Base-by-base conservation (phyloP, 2,329 filamentous ascomycete genomes). In the Alternaria sp. region DNA sequence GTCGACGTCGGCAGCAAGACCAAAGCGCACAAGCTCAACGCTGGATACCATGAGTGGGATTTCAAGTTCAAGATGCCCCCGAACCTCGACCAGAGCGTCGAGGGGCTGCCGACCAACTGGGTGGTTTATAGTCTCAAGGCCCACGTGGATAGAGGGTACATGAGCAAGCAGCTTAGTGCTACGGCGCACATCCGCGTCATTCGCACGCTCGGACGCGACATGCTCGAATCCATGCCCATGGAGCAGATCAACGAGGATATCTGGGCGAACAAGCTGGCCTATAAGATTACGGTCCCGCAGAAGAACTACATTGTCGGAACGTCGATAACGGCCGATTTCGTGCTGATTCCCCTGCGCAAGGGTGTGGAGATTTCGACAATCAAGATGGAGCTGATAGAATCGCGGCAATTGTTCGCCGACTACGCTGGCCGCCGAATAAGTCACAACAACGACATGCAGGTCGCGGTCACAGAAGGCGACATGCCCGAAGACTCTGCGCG, bases 241-340 rank as follows among this genome's bases (percentile, higher is more conserved):
- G 79, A 81, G 70, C 78, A 87, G 84, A 86, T 92, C 67, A 94
- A 98, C 68, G 94, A 97, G 80, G 97, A 97, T 76, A 92, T 97
- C 67, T 99, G 96, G 96, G 92, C 94, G 6, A 96, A 97, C 83
- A 99, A 99, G 84, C 88, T 98, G 72, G 93, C 97, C 78, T 99
- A 99, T 82, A 95, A 93, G 28, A 94, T 99, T 67, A 89, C 93
- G 61, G 92, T 97, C 11, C 95, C 96, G 0, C 94, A 93, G 75
- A 97, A 97, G 82, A 96, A 96, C 2, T 91, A 97, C 58, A 92
- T 97, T 18, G 97, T 97, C 73, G 96, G 96, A 54, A 96, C 93
- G n/a, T 87, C 87, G 21, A 89, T 98, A 53, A 89, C 90, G 1
- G 86, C 97, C 63, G 90, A 97, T 71, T 95, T 97, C 83, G 89